These are phyloP conservation scores for Tolypocladium tundrense DNA, from an alignment of 2,329 filamentous ascomycete species.

Conservation along the genomic window DNA sequence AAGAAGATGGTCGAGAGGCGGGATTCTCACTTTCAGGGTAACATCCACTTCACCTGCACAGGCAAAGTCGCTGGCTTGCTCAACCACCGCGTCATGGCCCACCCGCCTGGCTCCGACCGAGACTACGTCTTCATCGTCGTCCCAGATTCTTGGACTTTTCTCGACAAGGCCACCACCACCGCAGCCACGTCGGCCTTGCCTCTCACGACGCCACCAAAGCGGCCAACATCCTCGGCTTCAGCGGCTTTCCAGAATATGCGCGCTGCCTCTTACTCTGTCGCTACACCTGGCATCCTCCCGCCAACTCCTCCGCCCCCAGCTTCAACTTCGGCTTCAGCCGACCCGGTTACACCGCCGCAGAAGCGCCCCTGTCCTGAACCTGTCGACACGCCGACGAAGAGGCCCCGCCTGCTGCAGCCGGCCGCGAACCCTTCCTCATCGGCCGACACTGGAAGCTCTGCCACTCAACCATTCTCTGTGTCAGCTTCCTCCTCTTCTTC, in stretches of 20 bases:
- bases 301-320: neutral
- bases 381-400: conserved; percentile 2
- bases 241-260: conserved; percentile 2
- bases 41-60: neutral
- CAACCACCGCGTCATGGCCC: neutral
- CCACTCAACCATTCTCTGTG: neutral
- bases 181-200: neutral
- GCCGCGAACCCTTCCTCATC: neutral
- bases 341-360: too few relatives aligned
- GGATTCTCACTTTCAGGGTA: neutral
- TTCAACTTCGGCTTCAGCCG: neutral
- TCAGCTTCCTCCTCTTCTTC: neutral
- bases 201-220: conserved; percentile 1
- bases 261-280: neutral
- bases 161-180: neutral
- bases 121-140: neutral
- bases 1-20: neutral
- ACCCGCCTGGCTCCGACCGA: neutral
- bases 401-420: conserved; percentile 1
- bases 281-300: conserved; percentile 1
- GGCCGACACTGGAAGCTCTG: neutral
- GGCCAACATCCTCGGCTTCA: conserved; percentile 1
- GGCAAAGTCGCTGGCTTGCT: neutral
- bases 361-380: neutral
- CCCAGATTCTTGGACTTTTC: neutral